Conservation (phyloP, 805 yeast genomes). For the Middelhovenomyces tepae region DNA sequence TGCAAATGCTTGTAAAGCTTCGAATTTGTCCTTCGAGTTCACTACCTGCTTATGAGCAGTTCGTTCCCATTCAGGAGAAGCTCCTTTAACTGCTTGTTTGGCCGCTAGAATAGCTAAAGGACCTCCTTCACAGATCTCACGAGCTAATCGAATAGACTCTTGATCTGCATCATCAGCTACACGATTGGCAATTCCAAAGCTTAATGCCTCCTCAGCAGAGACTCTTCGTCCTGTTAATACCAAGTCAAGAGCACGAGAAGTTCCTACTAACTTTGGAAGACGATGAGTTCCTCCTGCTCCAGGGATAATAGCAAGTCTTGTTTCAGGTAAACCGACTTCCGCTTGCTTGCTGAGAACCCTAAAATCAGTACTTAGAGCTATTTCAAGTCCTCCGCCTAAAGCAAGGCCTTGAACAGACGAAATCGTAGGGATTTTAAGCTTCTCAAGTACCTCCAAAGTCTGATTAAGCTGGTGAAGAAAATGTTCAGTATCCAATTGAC, state of each 20-base stretch:
- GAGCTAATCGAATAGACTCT: conserved; percentile 21
- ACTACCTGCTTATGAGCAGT: conserved; percentile 20
- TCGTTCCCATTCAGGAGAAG: conserved; percentile 19
- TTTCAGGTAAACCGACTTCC: conserved; percentile 36
- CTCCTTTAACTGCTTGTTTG: conserved; percentile 23
- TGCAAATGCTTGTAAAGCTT: conserved; percentile 33
- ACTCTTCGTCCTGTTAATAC: conserved; percentile 34
- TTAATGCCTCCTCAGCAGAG: conserved; percentile 29
- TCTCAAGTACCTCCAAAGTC: conserved; percentile 25
- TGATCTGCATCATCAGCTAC: conserved; percentile 18
- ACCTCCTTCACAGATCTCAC: conserved; percentile 22
- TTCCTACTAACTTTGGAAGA: conserved; percentile 33
- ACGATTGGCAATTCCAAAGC: conserved; percentile 30
- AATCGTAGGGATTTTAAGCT: conserved; percentile 32
- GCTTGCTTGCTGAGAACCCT: conserved; percentile 30
- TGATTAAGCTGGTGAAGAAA: conserved; percentile 23
- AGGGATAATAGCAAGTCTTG: conserved; percentile 37
- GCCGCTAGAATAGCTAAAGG: conserved; percentile 24
- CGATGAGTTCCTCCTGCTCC: conserved; percentile 42
- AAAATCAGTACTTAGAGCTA: conserved; percentile 35
- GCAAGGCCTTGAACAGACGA: conserved; percentile 37
- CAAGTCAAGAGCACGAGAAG: conserved; percentile 33
- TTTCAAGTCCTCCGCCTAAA: conserved; percentile 38
- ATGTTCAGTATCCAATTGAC: conserved; percentile 22
- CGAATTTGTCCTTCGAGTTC: conserved; percentile 27